Evolutionary conservation across 1,284 basidiomycete species (phyloP), one percentile per base, ranked within the genome.

Genomic region (Nidula niveotomentosa): DNA sequence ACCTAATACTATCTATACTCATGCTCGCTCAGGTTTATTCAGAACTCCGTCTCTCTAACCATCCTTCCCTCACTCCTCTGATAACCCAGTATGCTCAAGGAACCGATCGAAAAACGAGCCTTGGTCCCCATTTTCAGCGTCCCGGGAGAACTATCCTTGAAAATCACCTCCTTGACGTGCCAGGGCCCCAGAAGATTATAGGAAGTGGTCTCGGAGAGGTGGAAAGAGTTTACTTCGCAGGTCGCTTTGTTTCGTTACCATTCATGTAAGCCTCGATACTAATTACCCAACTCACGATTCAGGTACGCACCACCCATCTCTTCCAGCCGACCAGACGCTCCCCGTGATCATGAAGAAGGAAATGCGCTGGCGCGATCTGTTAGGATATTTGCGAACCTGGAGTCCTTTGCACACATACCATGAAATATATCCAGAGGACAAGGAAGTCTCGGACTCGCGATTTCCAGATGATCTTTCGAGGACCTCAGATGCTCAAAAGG

Each of bases 81-180:
- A 87, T 93, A 60, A 77, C 81, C 12, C 70, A 69, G 0, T 93
- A 88, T 65, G 72, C 79, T 0, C 81, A 86, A 63, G 86, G 86
- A 0, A 70, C 65, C 1, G 80, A 87, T 59, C 76, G 74, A 0
- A 48, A 58, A 2, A 74, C 74, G 15, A 84, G 81, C 17, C 67
- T 94, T 1, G 92, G 91, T 0, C 80, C 84, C 1, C 83, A 92
- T 65, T 95, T 91, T 83, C 79, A 93, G 60, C 86, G 88, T 51
- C 93, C 93, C 0, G 93, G 93, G 1, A 79, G 93, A 8, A 78
- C 78, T 0, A 89, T 94, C 58, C 75, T 94, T 15, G 89, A 92
- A 49, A 79, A 80, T 8, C 84, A 91, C 60, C 78, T 94, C 0
- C 72, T 83, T 6, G 84, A 83, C 34, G 78, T 94, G 10, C 88